Evolutionary conservation across 495 filamentous ascomycete genomes (phyloP), one percentile per base, ranked within the genome.

Genomic region (Neurospora sp.): DNA sequence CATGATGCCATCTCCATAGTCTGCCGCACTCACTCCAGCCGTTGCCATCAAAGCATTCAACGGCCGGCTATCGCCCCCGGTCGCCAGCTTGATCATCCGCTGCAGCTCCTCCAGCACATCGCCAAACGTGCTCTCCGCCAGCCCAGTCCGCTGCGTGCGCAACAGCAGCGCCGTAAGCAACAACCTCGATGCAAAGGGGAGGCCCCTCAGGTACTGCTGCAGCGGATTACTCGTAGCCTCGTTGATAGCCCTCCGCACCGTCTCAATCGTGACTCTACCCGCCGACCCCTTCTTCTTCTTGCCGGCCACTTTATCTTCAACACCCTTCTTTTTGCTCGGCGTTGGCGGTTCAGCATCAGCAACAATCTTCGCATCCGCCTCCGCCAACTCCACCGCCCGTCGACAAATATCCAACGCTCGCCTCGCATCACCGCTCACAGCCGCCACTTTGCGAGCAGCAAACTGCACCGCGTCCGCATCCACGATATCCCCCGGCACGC

Each of bases 401-500:
- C 96, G 88, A 78, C 96, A 99, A 69, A 99, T 98, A 77, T 99
- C 96, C 8, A 99, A 84, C 3, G 94, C 95, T 35, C 96, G 89
- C 38, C 96, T 86, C 14, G 96, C 96, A 76, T 99, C 96, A 53
- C 96, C 96, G 72, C 90, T 94, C 39, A 99, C 96, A 14, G 96
- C 95, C 0, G 96, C 96, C 2, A 99, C 96, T 82, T 99, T 99
- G 27, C 96, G 87, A 70, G 92, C 93, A 6, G 96, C 96, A 78
- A 99, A 99, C 82, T 98, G 96, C 45, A 99, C 86, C 18, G 96
- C 96, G 80, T 99, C 96, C 12, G 93, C 81, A 44, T 98, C 93
- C 22, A 98, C 95, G 61, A 98, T 93, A 78, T 94, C 87, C 22
- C 94, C 94, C 0, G 92, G 93, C 10, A 98, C 93, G 38, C 91